Evolutionary conservation across 2,329 filamentous ascomycete genomes (phyloP), one percentile per base, ranked within the genome.

Genomic region (Fusarium sp.): DNA sequence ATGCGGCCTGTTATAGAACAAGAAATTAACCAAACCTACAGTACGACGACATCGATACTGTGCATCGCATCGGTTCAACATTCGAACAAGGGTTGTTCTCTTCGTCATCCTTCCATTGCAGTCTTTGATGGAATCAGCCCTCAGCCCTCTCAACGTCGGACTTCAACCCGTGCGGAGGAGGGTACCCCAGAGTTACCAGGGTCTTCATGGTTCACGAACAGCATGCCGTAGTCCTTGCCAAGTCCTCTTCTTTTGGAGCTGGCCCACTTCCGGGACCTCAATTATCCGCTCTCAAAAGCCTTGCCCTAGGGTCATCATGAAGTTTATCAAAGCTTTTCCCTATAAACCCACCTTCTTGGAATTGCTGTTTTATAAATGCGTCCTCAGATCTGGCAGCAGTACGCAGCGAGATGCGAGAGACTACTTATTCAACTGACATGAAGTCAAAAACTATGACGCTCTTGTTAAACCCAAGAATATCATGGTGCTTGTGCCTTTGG

Each of bases 1-100:
- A 57, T 77, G 69, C 69, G 75, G 69, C 75, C 67, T 75, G 67
- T 70, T 54, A 63, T 48, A 61, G 69, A 56, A 39, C 38, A 35
- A 44, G 22, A 39, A 20, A 22, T 39, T 11, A 31, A n/a, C 33
- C 20, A 14, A 35, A 36, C 48, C 31, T 28, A 36, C 31, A 28
- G 39, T 48, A 48, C 17, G 31, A n/a, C 35, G 18, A 6, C 44
- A 24, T 35, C 20, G n/a, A 28, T 58, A 58, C 41, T 47, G 41
- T 58, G 55, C 11, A 45, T 10, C 55, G 39, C 20, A 47, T 17
- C 55, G n/a, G 24, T n/a, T 24, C 33, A 39, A 17, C 14, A 18
- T 24, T 47, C 26, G 26, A 61, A 36, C 49, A 35, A 36, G 38
- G 36, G 45, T 33, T 57, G 45, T 35, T 45, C 26, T 64, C 47